phyloP scores from a whole-genome alignment of 2,329 filamentous ascomycete genomes.

The Penicillium glabrum region DNA sequence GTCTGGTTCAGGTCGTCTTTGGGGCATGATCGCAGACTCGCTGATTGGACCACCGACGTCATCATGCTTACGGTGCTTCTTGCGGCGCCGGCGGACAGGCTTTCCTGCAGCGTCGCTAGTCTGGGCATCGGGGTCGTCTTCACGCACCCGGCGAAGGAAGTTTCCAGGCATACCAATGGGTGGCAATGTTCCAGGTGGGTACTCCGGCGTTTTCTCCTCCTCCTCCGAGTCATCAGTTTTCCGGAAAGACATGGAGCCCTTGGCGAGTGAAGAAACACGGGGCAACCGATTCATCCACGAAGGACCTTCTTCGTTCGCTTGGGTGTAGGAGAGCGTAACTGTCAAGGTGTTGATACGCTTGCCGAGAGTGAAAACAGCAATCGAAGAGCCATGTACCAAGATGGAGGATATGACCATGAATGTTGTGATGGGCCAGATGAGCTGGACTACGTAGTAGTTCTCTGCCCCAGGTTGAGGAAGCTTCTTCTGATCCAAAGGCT shows the following conservation, averaged over 20 bases:
- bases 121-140: slow-evolving; percentile 64
- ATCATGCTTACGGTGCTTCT: slow-evolving; percentile 69
- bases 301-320: slow-evolving; percentile 81
- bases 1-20: slow-evolving; percentile 37
- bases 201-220: slow-evolving; percentile 58
- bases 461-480: slow-evolving; percentile 52
- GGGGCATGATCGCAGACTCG: slow-evolving; percentile 83
- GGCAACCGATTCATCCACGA: slow-evolving; percentile 95
- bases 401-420: slow-evolving; percentile 96
- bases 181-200: slow-evolving; percentile 69
- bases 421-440: slow-evolving; percentile 94
- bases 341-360: slow-evolving; percentile 97
- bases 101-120: slow-evolving; percentile 58
- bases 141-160: slow-evolving; percentile 77
- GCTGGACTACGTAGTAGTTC: slow-evolving; percentile 70
- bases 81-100: slow-evolving; percentile 27
- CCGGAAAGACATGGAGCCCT: slow-evolving; percentile 70
- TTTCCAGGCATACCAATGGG: slow-evolving; percentile 71
- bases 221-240: slow-evolving; percentile 65
- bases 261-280: slow-evolving; percentile 76
- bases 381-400: slow-evolving; percentile 93
- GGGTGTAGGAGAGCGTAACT: slow-evolving; percentile 93
- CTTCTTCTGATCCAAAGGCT: slow-evolving; percentile 68
- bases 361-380: slow-evolving; percentile 94
- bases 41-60: slow-evolving; percentile 84